Base-by-base conservation (phyloP, 2,329 filamentous ascomycete species). In the Colletotrichum neosansevieriae region DNA sequence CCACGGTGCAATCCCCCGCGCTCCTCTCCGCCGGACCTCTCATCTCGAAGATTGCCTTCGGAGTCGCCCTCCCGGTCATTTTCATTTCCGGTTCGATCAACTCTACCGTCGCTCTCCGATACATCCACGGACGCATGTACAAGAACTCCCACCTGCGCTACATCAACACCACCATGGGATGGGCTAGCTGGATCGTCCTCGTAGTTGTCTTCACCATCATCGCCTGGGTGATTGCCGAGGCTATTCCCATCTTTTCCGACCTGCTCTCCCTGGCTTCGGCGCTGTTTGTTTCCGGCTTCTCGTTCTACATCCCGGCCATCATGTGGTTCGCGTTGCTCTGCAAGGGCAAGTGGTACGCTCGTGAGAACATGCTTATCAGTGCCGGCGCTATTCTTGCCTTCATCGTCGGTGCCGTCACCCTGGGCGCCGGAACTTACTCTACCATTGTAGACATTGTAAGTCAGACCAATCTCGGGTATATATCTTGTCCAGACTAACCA, bases 11-110 rank as follows among this genome's bases (percentile, higher is more conserved):
- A 62, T 89, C 88, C 0, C 92, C 92, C 1, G 91, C 92, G 0
- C 83, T 94, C 7, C 86, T 91, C 7, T 91, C 89, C 0, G 88
- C 91, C 9, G 85, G 87, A 2, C 78, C 80, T 1, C 72, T 85
- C 0, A 78, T 92, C 24, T 86, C 87, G 42, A 92, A 92, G 74
- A 79, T 93, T 7, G 90, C 90, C 3, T 94, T 91, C 73, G 91
- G 90, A 34, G 78, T 93, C 70, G 91, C 90, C 0, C 81, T 91
- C 5, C 91, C 91, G 5, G 92, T 91, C 58, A 93, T 94, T 74
- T 85, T 93, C 72, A 89, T 94, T 70, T 91, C 91, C 0, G 91
- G 91, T 58, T 90, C 91, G 12, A 91, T 93, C 75, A 90, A 92
- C 78, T 83, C 81, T 32, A 83, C 81, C 1, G 82, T 84, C 12